Evolutionary conservation across 164 flowering plant genomes (phyloP).

Genomic region (Houttuynia cordata): DNA sequence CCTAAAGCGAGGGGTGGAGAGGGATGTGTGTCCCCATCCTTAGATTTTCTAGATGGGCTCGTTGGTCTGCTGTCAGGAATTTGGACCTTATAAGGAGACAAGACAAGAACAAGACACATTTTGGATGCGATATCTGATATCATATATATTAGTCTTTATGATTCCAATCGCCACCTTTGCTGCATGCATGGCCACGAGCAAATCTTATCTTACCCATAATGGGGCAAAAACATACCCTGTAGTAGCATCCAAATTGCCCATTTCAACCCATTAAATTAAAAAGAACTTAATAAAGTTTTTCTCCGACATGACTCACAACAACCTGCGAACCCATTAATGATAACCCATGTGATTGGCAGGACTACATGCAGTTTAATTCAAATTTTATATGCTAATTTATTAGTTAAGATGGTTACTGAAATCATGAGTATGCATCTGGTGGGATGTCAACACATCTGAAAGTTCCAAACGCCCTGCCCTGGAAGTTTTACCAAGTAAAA

Average conservation of each 20-base stretch:
- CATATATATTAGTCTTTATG: neutral
- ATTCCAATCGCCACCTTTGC: neutral
- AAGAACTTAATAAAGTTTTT: too few species aligned
- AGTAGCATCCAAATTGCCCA: neutral
- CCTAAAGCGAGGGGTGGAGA: neutral
- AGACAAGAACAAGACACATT: neutral
- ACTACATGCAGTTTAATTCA: too few species aligned
- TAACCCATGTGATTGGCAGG: too few species aligned
- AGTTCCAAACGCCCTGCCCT: too few species aligned
- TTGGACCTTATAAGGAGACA: neutral
- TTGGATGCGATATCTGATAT: neutral
- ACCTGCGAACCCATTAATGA: too few species aligned
- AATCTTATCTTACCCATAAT: neutral
- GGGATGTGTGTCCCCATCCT: neutral
- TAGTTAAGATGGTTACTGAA: too few species aligned
- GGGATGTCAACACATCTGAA: too few species aligned
- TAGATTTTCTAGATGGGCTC: neutral
- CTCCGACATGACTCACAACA: too few species aligned
- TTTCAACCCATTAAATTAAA: too few species aligned
- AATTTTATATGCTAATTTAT: too few species aligned
- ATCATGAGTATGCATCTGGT: too few species aligned
- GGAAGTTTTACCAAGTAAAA: too few species aligned
- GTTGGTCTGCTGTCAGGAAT: neutral
- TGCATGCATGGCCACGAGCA: neutral
- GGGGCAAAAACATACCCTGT: neutral